phyloP scores from a whole-genome alignment of 2,329 filamentous ascomycete genomes.

The Epichloe gansuensis region DNA sequence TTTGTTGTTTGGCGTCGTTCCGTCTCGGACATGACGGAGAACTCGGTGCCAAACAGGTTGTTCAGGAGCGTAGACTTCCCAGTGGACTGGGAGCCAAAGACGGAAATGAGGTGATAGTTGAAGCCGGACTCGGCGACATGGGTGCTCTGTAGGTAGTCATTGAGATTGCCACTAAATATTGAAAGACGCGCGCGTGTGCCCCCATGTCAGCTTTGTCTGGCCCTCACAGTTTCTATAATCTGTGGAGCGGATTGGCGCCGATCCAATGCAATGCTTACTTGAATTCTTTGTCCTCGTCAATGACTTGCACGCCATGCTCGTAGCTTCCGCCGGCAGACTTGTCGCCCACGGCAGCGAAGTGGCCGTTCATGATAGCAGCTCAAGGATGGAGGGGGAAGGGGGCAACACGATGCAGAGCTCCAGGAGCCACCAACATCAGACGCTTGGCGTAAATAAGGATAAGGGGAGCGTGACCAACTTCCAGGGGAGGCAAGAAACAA shows the following conservation, averaged over 20 bases:
- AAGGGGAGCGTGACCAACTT: too few relatives aligned
- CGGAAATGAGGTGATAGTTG: conserved; percentile 98
- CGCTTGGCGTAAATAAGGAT: neutral
- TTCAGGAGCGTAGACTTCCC: conserved; percentile 97
- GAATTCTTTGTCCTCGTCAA: conserved; percentile 86
- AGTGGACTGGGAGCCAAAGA: conserved; percentile 97
- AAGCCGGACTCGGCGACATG: conserved; percentile 81
- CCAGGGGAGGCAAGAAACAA: too few relatives aligned
- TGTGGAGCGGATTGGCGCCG: neutral
- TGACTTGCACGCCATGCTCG: conserved; percentile 91
- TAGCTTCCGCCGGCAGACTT: conserved; percentile 55
- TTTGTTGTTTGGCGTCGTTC: conserved; percentile 95
- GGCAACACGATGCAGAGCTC: neutral
- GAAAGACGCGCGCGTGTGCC: conserved; percentile 1
- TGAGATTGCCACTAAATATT: conserved; percentile 54
- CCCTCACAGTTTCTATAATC: neutral
- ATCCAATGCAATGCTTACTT: conserved; percentile 50
- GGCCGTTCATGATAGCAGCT: conserved; percentile 54
- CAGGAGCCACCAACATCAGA: conserved; percentile 2
- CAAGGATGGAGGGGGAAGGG: neutral
- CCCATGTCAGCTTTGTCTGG: neutral
- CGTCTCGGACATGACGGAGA: conserved; percentile 94
- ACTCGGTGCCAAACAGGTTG: conserved; percentile 86
- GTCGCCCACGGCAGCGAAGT: conserved; percentile 64
- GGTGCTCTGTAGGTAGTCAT: conserved; percentile 69